phyloP scores from a whole-genome alignment of 2,329 filamentous ascomycete genomes.

The Ceratocystis variospora region DNA sequence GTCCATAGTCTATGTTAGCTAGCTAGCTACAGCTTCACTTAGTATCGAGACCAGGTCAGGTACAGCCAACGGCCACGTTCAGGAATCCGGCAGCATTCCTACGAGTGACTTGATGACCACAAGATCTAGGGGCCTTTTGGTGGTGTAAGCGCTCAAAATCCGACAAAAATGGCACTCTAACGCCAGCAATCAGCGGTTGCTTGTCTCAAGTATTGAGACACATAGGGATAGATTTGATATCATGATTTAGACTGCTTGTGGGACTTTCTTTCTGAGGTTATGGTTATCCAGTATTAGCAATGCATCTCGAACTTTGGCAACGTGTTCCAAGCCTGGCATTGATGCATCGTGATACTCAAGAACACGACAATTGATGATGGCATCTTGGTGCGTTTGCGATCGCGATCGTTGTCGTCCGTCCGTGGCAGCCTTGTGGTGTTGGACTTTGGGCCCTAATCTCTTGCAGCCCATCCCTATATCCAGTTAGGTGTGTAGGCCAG shows the following conservation, averaged over 20 bases:
- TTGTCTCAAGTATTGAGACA: constrained; percentile 7
- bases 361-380: not conserved
- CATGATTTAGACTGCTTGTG: not conserved
- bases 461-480: not conserved
- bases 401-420: not conserved
- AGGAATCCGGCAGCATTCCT: constrained; percentile 13
- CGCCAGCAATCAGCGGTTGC: not conserved
- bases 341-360: not conserved
- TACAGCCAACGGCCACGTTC: constrained; percentile 16
- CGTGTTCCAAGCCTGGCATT: not conserved
- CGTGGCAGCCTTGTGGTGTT: not conserved
- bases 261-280: not conserved
- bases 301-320: not conserved
- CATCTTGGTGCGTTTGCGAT: not conserved
- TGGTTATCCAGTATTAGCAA: not conserved
- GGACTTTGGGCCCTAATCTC: not conserved
- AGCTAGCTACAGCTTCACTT: not conserved
- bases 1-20: not conserved
- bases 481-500: not conserved
- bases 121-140: not conserved
- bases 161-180: not conserved
- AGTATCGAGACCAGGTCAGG: not conserved
- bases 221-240: not conserved
- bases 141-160: not conserved
- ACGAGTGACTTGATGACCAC: not conserved